Conservation (phyloP, 768 basidiomycete species). For the Calvatia gigantea region DNA sequence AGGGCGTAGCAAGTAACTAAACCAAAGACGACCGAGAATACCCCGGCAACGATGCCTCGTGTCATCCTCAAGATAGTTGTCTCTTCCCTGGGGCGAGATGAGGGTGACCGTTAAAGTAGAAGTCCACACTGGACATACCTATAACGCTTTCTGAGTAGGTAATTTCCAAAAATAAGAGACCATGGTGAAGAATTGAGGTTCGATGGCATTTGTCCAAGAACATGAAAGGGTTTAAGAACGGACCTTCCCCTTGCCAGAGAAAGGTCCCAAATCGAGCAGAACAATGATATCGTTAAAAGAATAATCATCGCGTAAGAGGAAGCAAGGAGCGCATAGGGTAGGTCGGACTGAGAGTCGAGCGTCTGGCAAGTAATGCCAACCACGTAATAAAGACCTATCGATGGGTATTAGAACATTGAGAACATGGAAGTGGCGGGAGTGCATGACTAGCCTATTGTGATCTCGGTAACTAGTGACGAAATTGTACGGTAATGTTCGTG, state of each 20-base stretch:
- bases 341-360: too few relatives aligned
- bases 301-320: neutral
- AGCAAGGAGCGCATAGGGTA: neutral
- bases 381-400: too few relatives aligned
- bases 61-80: neutral
- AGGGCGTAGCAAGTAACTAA: neutral
- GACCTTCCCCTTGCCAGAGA: neutral
- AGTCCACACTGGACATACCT: too few relatives aligned
- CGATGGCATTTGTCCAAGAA: neutral
- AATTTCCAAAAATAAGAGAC: neutral
- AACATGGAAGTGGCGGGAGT: too few relatives aligned
- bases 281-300: neutral
- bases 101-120: too few relatives aligned
- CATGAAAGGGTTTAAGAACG: neutral
- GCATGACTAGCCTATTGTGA: too few relatives aligned
- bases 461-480: too few relatives aligned
- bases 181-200: neutral
- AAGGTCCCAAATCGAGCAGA: neutral
- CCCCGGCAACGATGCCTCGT: neutral
- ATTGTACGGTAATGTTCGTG: constrained; percentile 38
- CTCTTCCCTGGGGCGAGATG: neutral
- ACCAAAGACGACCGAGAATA: neutral
- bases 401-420: too few relatives aligned
- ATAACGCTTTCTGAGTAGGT: neutral
- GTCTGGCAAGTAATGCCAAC: too few relatives aligned